Percentiles rank a stretch among this genome's conserved stretches.
phyloP scores from a whole-genome alignment of 2,329 filamentous ascomycete species.

The Teratosphaeria nubilosa region DNA sequence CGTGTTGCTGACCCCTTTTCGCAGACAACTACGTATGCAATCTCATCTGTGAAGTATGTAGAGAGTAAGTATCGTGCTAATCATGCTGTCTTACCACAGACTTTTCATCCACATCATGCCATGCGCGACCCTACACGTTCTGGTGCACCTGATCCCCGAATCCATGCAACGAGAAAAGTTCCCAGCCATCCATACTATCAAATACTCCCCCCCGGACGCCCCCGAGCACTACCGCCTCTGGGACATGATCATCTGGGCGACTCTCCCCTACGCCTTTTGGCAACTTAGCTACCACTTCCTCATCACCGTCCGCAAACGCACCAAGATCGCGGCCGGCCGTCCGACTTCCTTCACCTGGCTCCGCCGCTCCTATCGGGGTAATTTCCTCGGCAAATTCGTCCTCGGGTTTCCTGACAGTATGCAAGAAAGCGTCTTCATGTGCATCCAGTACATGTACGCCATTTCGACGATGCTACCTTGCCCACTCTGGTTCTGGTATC shows the following conservation, averaged over 20 bases:
- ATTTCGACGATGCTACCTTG: constrained; percentile 89
- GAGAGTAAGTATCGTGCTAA: not conserved
- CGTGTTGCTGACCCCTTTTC: not conserved
- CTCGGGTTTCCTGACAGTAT: constrained; percentile 62
- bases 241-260: constrained; percentile 91
- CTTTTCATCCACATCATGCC: constrained; percentile 99
- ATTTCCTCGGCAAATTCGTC: constrained; percentile 78
- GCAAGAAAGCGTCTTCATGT: constrained; percentile 88
- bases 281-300: constrained; percentile 88
- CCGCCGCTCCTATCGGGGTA: constrained; percentile 78
- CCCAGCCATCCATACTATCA: constrained; percentile 77
- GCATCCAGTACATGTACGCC: constrained; percentile 88
- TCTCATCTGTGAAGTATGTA: not conserved
- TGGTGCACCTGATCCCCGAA: constrained; percentile 69
- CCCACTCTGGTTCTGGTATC: constrained; percentile 87
- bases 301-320: constrained; percentile 86
- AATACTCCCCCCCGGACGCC: constrained; percentile 55
- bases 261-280: constrained; percentile 86
- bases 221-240: constrained; percentile 58
- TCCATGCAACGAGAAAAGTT: constrained; percentile 60
- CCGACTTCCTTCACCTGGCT: constrained; percentile 98
- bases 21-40: constrained; percentile 15
- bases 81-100: constrained; percentile 28
- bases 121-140: constrained; percentile 81
- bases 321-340: constrained; percentile 90